A percentile compares a stretch with the other conserved stretches of the same genome.
Evolutionary conservation across 768 basidiomycete genomes (phyloP).

Genomic region (Hypholoma fasciculare): DNA sequence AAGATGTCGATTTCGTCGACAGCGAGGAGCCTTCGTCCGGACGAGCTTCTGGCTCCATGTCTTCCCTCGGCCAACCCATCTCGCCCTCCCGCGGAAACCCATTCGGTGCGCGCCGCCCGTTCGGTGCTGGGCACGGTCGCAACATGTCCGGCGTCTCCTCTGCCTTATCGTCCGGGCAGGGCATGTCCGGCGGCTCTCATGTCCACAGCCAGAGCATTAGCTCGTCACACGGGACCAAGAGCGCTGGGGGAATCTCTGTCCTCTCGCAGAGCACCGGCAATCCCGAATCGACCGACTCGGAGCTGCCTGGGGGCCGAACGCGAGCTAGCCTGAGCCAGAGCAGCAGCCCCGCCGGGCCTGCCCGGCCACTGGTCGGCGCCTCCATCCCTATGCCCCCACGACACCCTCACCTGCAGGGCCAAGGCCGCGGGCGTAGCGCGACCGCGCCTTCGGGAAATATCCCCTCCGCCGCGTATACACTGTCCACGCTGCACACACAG

Average conservation of each 20-base stretch:
- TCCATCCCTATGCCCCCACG: conserved; percentile 24
- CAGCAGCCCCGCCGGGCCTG: conserved; percentile 18
- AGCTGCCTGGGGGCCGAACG: conserved; percentile 18
- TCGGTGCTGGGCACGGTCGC: conserved; percentile 21
- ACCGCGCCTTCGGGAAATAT: conserved; percentile 20
- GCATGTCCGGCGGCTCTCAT: conserved; percentile 16
- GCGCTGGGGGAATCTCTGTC: conserved; percentile 26
- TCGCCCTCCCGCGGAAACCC: conserved; percentile 57
- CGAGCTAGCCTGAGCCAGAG: conserved; percentile 35
- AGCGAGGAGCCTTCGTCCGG: conserved; percentile 58
- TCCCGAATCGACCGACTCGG: conserved; percentile 56
- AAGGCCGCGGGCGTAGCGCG: conserved; percentile 25
- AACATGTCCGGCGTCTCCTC: conserved; percentile 26
- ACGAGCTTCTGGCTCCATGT: conserved; percentile 80
- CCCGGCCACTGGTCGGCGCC: neutral
- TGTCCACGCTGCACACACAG: conserved; percentile 19
- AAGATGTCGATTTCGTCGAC: conserved; percentile 37
- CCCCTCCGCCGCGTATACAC: conserved; percentile 14
- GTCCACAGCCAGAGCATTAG: conserved; percentile 16
- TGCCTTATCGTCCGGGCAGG: conserved; percentile 17
- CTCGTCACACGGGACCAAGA: conserved; percentile 35
- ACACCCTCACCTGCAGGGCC: conserved; percentile 24
- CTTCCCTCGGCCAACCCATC: conserved; percentile 79
- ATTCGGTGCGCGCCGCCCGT: conserved; percentile 61
- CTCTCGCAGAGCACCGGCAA: conserved; percentile 67